These are phyloP conservation scores for Fusarium guadeloupense DNA, from an alignment of 2,329 filamentous ascomycete species.

Conservation along the genomic window DNA sequence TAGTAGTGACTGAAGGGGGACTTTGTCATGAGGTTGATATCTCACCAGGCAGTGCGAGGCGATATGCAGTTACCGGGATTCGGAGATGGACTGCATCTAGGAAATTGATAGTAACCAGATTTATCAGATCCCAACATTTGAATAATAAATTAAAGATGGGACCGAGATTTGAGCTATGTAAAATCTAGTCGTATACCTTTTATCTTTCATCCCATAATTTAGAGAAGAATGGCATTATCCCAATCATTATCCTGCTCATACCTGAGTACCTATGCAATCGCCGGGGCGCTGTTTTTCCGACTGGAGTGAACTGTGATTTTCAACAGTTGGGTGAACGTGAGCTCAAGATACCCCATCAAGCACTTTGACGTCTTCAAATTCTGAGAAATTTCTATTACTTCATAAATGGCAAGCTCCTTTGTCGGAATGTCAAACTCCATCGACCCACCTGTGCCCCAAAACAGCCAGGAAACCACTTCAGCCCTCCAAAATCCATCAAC, in stretches of 20 bases:
- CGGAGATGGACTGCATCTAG: background rate
- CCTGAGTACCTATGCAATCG: slow-evolving; percentile 18
- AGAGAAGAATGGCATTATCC: too few species aligned
- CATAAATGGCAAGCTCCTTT: slow-evolving; percentile 32
- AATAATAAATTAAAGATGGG: too few species aligned
- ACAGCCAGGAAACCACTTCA: slow-evolving; percentile 14
- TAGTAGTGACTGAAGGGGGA: background rate
- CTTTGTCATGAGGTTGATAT: background rate
- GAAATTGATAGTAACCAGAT: background rate
- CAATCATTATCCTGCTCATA: background rate
- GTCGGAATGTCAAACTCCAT: slow-evolving; percentile 28
- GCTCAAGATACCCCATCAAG: background rate
- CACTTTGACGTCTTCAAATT: background rate
- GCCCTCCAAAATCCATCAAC: slow-evolving; percentile 29
- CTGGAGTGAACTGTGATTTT: background rate
- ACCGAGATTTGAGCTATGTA: too few species aligned
- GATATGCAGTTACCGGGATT: background rate
- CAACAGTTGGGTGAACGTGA: background rate
- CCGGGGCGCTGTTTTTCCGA: slow-evolving; percentile 9
- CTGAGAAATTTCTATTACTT: slow-evolving; percentile 5
- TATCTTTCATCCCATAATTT: too few species aligned
- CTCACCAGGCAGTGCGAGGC: background rate
- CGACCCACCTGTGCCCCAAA: slow-evolving; percentile 6
- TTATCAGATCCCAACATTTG: too few species aligned
- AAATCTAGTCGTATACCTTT: too few species aligned